Base-by-base conservation (phyloP, 331 rosid species). In the Stylosanthes scabra region DNA sequence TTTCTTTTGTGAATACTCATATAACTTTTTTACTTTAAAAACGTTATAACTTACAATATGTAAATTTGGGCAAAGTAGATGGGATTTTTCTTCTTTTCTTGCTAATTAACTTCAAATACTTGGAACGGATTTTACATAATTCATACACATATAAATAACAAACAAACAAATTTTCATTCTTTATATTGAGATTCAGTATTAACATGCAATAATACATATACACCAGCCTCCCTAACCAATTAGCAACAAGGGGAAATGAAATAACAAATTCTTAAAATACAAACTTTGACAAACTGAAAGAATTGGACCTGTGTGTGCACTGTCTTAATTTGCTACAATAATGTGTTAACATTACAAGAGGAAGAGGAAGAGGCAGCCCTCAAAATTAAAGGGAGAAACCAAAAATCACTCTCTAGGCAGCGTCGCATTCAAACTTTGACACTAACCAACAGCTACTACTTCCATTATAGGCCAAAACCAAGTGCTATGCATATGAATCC, bases 391-490 rank as follows among this genome's bases (percentile, higher is more conserved):
- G 66, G 69, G 62, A 47, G 58, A 63, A 74, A 78, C 76, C 64
- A 63, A 72, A 87, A 85, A 82, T 55, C 93, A 88, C 94, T 89
- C 95, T 79, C 84, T 81, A 82, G 85, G 84, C 85, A 71, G 85
- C 72, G 77, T 77, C 93, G 78, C 90, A 85, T 85, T 82, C 92
- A 88, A 77, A 90, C 82, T 83, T 72, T 15, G 74, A 74, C 81
- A 79, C 87, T 80, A 83, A 81, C 83, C 86, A 84, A 84, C 74
- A 79, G 79, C n/a, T n/a, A n/a, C 80, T 78, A 62, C 62, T 59
- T 81, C 74, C 91, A 82, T 77, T 79, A 77, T 72, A 78, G 76
- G 79, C 64, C 84, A 75, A 68, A 66, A 83, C 41, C 77, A 74
- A 74, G 67, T 77, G 86, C 79, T 58, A 66, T 75, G 70, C 87